phyloP scores from a whole-genome alignment of 2,329 filamentous ascomycete species.

The Diaporthe vexans region DNA sequence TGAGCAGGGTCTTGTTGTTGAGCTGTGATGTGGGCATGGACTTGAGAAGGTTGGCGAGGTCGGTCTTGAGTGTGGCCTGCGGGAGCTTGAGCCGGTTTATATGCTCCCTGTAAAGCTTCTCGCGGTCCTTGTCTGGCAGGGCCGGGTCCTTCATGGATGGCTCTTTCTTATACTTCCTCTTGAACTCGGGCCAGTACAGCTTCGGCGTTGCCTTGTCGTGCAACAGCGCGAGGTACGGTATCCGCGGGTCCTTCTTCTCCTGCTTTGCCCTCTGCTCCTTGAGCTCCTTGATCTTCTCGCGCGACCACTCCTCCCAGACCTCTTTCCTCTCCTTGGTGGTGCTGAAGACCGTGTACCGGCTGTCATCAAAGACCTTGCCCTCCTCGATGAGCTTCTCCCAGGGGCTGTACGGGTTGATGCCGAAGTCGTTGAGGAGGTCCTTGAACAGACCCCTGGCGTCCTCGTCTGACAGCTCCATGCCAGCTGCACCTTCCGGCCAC shows the following conservation, averaged over 20 bases:
- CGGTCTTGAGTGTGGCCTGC: conserved; percentile 75
- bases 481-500: conserved; percentile 81
- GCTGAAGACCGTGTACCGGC: conserved; percentile 84
- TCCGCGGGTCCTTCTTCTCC: conserved; percentile 85
- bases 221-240: conserved; percentile 86
- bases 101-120: conserved; percentile 84
- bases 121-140: conserved; percentile 81
- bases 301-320: conserved; percentile 87
- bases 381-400: conserved; percentile 94
- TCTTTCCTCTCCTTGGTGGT: conserved; percentile 87
- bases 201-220: conserved; percentile 88
- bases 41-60: conserved; percentile 76
- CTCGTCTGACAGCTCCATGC: conserved; percentile 77
- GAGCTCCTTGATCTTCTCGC: conserved; percentile 79
- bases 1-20: conserved; percentile 69
- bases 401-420: conserved; percentile 87
- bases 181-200: conserved; percentile 98
- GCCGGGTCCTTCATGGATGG: conserved; percentile 81
- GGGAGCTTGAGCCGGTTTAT: conserved; percentile 76
- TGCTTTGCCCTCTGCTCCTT: conserved; percentile 81
- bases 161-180: conserved; percentile 89
- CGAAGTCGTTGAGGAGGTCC: conserved; percentile 85
- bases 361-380: conserved; percentile 84
- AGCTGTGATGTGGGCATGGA: conserved; percentile 70
- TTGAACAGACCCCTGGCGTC: conserved; percentile 86